phyloP scores from a whole-genome alignment of 2,329 filamentous ascomycete species.

The Tetracladium maxilliforme region DNA sequence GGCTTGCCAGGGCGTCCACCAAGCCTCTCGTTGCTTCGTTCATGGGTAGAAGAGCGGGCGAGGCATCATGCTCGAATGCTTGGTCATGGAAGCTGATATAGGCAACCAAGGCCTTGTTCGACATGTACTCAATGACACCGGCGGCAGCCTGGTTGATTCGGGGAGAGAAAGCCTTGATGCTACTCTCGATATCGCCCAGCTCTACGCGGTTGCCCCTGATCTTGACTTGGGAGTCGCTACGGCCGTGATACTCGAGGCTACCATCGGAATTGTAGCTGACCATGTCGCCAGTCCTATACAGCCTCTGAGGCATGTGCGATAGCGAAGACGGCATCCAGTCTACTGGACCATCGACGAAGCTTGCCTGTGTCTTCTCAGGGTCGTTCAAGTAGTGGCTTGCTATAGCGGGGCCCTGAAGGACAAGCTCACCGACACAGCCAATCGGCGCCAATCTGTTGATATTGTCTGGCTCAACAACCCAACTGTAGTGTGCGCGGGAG shows the following conservation, averaged over 20 bases:
- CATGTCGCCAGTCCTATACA: constrained; percentile 48
- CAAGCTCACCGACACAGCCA: constrained; percentile 5
- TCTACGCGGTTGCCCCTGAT: constrained; percentile 51
- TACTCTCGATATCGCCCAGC: constrained; percentile 33
- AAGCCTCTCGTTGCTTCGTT: too few species aligned
- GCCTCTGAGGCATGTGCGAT: constrained; percentile 21
- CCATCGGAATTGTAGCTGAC: constrained; percentile 36
- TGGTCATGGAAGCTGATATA: too few species aligned
- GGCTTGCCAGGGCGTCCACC: too few species aligned
- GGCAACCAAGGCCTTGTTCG: too few species aligned
- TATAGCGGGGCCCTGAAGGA: constrained; percentile 36
- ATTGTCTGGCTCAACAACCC: not conserved
- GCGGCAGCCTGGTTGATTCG: too few species aligned
- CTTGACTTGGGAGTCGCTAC: constrained; percentile 57
- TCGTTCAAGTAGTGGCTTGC: constrained; percentile 47
- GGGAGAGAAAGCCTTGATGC: constrained; percentile 17
- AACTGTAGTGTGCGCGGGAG: too few species aligned
- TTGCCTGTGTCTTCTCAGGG: constrained; percentile 36
- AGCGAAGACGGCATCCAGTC: constrained; percentile 24
- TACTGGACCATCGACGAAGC: constrained; percentile 42
- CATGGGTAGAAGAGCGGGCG: too few species aligned
- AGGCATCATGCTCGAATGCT: too few species aligned
- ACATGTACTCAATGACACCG: too few species aligned
- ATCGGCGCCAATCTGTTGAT: constrained; percentile 1
- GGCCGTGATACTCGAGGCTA: constrained; percentile 38